A percentile compares a stretch with the other conserved stretches of the same genome.
phyloP scores from a whole-genome alignment of 148 eudicot species.

The Hydrangea macrophylla region DNA sequence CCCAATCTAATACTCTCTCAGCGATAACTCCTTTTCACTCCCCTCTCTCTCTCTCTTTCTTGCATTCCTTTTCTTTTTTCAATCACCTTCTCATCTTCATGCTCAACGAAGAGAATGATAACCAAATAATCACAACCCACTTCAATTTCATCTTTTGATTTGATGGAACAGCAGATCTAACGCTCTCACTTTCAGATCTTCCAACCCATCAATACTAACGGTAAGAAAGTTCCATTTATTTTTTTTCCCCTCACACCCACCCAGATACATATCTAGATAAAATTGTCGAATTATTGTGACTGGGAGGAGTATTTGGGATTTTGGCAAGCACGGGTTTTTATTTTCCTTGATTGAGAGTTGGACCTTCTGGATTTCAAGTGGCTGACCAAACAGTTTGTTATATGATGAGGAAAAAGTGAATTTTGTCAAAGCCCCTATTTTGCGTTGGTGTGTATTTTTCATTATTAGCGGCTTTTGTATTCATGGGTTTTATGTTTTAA shows the following conservation, averaged over 20 bases:
- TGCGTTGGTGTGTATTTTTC: constrained; percentile 16
- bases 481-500: constrained; percentile 24
- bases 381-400: constrained; percentile 31
- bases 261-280: background rate
- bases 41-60: constrained; percentile 19
- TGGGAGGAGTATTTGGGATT: constrained; percentile 20
- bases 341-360: constrained; percentile 25
- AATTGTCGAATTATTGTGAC: constrained; percentile 18
- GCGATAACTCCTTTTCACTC: constrained; percentile 22
- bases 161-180: constrained; percentile 58
- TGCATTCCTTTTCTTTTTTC: constrained; percentile 9
- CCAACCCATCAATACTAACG: constrained; percentile 10
- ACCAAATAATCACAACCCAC: constrained; percentile 16
- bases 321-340: constrained; percentile 11
- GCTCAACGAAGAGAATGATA: constrained; percentile 4
- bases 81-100: constrained; percentile 7
- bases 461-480: constrained; percentile 6
- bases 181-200: constrained; percentile 30
- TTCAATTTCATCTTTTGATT: constrained; percentile 21
- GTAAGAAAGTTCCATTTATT: constrained; percentile 3
- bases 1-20: constrained; percentile 15
- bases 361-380: constrained; percentile 28
- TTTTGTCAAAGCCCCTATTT: constrained; percentile 10
- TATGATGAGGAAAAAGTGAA: constrained; percentile 22
- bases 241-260: too few species aligned